Percentiles rank a stretch among this genome's conserved stretches.
These are phyloP conservation scores for Pyricularia grisea DNA, from an alignment of 2,329 filamentous ascomycete species.

Conservation along the genomic window DNA sequence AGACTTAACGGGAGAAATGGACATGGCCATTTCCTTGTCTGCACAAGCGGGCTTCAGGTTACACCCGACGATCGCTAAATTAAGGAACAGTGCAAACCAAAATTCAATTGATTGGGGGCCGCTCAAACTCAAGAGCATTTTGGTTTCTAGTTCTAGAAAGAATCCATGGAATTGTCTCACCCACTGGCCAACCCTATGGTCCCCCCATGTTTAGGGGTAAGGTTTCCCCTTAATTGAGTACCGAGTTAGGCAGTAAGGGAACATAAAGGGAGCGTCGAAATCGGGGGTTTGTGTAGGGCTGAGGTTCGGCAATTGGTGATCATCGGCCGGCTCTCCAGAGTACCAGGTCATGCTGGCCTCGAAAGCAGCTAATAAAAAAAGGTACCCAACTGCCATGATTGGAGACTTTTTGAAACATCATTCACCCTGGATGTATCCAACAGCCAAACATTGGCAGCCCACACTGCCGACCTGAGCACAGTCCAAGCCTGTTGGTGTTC, in stretches of 20 bases:
- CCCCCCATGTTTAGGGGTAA: not conserved
- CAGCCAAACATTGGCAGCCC: not conserved
- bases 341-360: not conserved
- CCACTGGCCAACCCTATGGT: not conserved
- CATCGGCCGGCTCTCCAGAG: not conserved
- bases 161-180: not conserved
- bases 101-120: not conserved
- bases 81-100: not conserved
- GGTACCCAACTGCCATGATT: not conserved
- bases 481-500: no score
- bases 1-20: not conserved
- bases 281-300: not conserved
- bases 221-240: not conserved
- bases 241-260: not conserved
- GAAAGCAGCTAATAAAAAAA: not conserved
- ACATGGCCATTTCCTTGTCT: not conserved
- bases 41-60: not conserved
- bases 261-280: not conserved
- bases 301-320: not conserved
- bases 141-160: not conserved
- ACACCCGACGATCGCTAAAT: not conserved
- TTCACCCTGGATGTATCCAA: not conserved
- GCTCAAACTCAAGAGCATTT: not conserved
- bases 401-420: not conserved
- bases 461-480: not conserved